phyloP scores from a whole-genome alignment of 176 grass and related monocot genomes.

The Puccinellia tenuiflora region DNA sequence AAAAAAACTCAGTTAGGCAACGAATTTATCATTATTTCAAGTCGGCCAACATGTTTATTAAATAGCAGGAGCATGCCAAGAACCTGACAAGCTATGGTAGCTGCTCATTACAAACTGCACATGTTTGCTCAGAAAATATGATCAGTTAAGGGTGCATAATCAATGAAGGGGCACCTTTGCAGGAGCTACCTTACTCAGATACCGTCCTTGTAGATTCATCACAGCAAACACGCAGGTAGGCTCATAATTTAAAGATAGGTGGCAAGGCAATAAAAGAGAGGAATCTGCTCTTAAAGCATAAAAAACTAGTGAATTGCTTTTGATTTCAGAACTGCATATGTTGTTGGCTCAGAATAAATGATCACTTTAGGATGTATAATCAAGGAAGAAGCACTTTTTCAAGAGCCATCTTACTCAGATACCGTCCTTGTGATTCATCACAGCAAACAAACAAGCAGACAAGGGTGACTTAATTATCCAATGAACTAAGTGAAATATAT shows the following conservation, averaged over 20 bases:
- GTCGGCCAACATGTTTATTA: too few species aligned
- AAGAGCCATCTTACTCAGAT: conserved; percentile 22
- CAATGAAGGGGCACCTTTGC: too few species aligned
- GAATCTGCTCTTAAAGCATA: not conserved
- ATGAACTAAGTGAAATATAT: not conserved
- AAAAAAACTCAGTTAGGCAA: too few species aligned
- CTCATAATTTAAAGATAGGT: too few species aligned
- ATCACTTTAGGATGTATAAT: conserved; percentile 3
- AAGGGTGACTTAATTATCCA: not conserved
- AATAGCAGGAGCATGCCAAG: too few species aligned
- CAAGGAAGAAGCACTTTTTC: not conserved
- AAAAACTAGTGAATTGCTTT: not conserved
- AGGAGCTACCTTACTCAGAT: not conserved
- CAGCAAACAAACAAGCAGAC: not conserved
- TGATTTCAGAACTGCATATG: not conserved
- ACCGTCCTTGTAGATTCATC: conserved; percentile 20
- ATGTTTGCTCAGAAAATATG: too few species aligned
- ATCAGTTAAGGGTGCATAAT: too few species aligned
- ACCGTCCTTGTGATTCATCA: conserved; percentile 17
- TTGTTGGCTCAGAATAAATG: not conserved
- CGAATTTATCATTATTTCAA: too few species aligned
- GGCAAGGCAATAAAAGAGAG: too few species aligned
- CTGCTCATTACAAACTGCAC: too few species aligned
- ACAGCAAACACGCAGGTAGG: too few species aligned
- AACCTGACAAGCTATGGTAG: too few species aligned